Base-by-base conservation (phyloP, 257 asterid species). In the Solanum bulbocastanum region DNA sequence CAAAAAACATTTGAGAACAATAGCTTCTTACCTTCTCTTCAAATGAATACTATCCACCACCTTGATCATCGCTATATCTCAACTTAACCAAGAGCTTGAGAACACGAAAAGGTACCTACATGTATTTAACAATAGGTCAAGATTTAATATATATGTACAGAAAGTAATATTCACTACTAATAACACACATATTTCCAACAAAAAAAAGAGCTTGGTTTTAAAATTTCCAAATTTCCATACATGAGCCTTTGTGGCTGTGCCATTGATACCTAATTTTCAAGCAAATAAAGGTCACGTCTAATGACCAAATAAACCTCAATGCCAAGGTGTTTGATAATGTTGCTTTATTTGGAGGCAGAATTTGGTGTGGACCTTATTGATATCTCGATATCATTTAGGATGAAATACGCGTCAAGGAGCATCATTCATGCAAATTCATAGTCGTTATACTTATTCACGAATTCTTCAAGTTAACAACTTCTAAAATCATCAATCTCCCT, bases 391-490 rank as follows among this genome's bases (percentile, higher is more conserved):
- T 58, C 56, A 84, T 84, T 84, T 4, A 84, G 40, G 22, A 84
- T 8, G 15, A 88, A 88, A 35, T 78, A 84, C 6, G 37, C 76
- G 0, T 73, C 87, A 2, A 83, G 52, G 60, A 88, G 92, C 89
- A 88, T 90, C 87, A 88, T 84, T 27, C 10, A n/a, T 1, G 90
- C 91, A 33, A 89, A 86, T 14, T 82, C 87, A 30, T 13, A 44
- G 46, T 91, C 85, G 18, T 22, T 23, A 25, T 79, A 86, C 32
- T 68, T 22, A 30, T 40, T 36, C 1, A 23, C 7, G 12, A 87
- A 65, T 36, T 39, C 84, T 75, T 82, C 89, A 6, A 66, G 58
- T 23, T 91, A 89, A 71, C 83, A 91, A 22, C 83, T 56, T 82
- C 87, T 82, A 30, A 86, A 86, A 60, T 62, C 66, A 16, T 86